These are phyloP conservation scores for Rhizophora mangle DNA, from an alignment of 345 rosid species.

Conservation along the genomic window DNA sequence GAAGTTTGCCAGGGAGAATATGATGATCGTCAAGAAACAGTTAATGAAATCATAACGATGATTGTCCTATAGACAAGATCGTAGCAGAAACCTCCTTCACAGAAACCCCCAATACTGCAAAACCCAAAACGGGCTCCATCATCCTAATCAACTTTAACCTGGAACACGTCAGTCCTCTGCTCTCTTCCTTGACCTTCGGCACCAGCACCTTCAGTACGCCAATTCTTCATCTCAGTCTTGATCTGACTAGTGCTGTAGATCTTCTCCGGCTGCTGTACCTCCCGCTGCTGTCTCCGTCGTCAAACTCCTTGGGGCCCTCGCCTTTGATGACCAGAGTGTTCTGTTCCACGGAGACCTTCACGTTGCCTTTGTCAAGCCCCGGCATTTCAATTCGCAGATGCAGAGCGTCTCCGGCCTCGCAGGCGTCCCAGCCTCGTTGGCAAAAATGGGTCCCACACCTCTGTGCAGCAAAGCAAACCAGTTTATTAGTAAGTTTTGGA, in stretches of 20 bases:
- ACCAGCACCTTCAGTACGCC: slow-evolving; percentile 66
- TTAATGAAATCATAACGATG: too few relatives aligned
- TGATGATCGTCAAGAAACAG: too few relatives aligned
- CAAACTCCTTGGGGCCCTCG: slow-evolving; percentile 44
- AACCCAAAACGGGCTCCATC: background rate
- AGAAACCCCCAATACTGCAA: background rate
- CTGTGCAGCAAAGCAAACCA: slow-evolving; percentile 13
- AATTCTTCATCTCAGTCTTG: slow-evolving; percentile 77
- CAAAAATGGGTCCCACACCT: slow-evolving; percentile 40
- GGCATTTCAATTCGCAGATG: slow-evolving; percentile 50
- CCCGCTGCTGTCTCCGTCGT: slow-evolving; percentile 32
- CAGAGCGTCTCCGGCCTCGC: slow-evolving; percentile 46
- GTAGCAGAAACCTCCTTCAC: too few relatives aligned
- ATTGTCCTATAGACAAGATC: too few relatives aligned
- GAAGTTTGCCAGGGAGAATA: too few relatives aligned
- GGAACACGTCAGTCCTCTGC: slow-evolving; percentile 42
- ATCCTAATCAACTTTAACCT: slow-evolving; percentile 41
- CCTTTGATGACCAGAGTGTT: slow-evolving; percentile 59
- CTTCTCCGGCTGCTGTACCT: slow-evolving; percentile 44
- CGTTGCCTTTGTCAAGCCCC: slow-evolving; percentile 50
- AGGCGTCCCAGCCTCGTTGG: slow-evolving; percentile 57
- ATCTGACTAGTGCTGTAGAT: slow-evolving; percentile 42
- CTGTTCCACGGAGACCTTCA: slow-evolving; percentile 48
- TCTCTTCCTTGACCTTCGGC: slow-evolving; percentile 65
- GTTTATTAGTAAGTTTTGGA: too few relatives aligned